Conservation (phyloP, 108 stramenopile genomes). For the Skeletonema marinoi region DNA sequence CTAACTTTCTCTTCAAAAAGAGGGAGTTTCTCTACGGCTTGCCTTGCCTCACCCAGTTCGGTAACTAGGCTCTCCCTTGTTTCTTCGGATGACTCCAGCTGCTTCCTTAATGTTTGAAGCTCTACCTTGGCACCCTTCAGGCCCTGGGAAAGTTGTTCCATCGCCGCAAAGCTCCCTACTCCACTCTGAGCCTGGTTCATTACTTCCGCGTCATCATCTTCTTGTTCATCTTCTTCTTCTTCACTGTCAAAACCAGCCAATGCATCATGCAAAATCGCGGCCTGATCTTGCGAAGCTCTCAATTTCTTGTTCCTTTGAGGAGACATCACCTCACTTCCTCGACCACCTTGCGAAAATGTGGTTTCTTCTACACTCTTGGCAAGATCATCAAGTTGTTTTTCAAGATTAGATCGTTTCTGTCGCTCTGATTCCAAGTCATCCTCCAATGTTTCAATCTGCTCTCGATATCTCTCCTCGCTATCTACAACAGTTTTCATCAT, state of each 20-base stretch:
- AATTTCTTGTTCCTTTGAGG: slow-evolving; percentile 63
- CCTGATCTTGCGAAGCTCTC: slow-evolving; percentile 60
- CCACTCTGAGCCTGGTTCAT: slow-evolving; percentile 28
- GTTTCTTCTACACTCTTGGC: slow-evolving; percentile 52
- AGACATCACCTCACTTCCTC: slow-evolving; percentile 7
- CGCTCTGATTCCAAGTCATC: slow-evolving; percentile 59
- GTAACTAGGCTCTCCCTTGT: slow-evolving; percentile 55
- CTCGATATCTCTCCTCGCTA: slow-evolving; percentile 77
- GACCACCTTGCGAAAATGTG: slow-evolving; percentile 16
- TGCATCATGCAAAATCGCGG: slow-evolving; percentile 73
- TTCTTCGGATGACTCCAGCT: slow-evolving; percentile 65
- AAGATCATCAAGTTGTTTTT: slow-evolving; percentile 67
- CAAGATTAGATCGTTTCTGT: slow-evolving; percentile 59
- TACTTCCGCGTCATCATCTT: slow-evolving; percentile 34
- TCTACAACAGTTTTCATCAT: slow-evolving; percentile 78
- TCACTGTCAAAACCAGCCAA: slow-evolving; percentile 58
- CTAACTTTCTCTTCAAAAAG: slow-evolving; percentile 69
- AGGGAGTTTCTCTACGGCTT: slow-evolving; percentile 75
- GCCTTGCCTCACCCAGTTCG: slow-evolving; percentile 59
- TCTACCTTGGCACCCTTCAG: slow-evolving; percentile 70
- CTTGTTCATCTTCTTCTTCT: slow-evolving; percentile 53
- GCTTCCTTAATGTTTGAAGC: slow-evolving; percentile 57
- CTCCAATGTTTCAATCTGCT: slow-evolving; percentile 64
- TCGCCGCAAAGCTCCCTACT: slow-evolving; percentile 67
- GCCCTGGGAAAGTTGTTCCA: slow-evolving; percentile 75